These are phyloP conservation scores for Umbelopsis ramanniana DNA, from an alignment of 192 early-diverging fungal genomes.

Conservation along the genomic window DNA sequence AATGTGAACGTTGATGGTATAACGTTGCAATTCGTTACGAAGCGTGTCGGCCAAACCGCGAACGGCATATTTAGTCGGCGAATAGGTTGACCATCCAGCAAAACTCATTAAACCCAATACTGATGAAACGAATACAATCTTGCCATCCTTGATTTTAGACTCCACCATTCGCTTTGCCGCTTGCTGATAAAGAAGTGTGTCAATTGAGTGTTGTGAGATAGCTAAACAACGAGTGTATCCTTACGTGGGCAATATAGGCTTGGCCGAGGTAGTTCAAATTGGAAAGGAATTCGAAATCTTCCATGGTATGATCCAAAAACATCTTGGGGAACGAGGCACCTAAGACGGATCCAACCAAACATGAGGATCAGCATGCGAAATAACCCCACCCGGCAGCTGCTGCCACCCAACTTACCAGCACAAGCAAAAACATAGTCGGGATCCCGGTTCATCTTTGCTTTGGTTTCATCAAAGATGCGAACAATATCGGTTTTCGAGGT, in stretches of 20 bases:
- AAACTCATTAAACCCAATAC: constrained; percentile 70
- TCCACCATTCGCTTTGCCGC: constrained; percentile 65
- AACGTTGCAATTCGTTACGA: constrained; percentile 64
- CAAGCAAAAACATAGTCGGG: constrained; percentile 62
- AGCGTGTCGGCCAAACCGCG: constrained; percentile 74
- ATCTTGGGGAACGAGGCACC: constrained; percentile 59
- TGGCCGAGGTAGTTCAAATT: constrained; percentile 73
- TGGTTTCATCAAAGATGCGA: constrained; percentile 62
- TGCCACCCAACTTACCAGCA: constrained; percentile 52
- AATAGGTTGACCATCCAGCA: constrained; percentile 68
- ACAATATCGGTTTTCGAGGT: constrained; percentile 53
- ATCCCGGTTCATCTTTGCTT: constrained; percentile 47
- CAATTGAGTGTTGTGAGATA: background rate
- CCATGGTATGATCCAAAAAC: constrained; percentile 65
- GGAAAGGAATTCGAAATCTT: constrained; percentile 59
- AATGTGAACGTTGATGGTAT: constrained; percentile 69
- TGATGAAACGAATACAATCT: constrained; percentile 72
- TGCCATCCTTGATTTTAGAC: constrained; percentile 54
- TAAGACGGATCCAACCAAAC: background rate
- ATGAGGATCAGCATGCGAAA: too few species aligned
- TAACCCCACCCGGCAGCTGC: too few species aligned
- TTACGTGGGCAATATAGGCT: constrained; percentile 67
- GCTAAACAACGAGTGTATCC: background rate
- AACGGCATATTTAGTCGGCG: constrained; percentile 74
- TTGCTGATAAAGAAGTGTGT: constrained; percentile 44